Base-by-base conservation (phyloP, 2,329 filamentous ascomycete species). In the Tolypocladium inflatum region DNA sequence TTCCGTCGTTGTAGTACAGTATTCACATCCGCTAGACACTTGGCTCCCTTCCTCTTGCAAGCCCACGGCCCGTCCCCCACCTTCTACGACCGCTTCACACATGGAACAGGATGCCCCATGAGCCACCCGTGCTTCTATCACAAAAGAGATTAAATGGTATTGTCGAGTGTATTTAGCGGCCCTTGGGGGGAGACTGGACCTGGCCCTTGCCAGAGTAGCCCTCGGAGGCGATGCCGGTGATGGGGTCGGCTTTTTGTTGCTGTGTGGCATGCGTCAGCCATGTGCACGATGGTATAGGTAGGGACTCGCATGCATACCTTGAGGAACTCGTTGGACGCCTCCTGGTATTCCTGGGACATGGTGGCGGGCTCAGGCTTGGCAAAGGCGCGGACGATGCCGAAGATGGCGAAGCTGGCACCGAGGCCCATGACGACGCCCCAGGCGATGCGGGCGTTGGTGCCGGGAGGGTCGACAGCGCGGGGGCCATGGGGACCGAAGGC, bases 301-400 rank as follows among this genome's bases (percentile, higher is more conserved):
- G 30, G 4, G 5, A 35, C 9, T 37, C 4, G 48, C 19, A 37
- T 35, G 60, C 64, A 54, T 79, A 96, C 93, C 84, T 86, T 92
- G 75, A 97, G 82, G 76, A 89, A 94, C 80, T 97, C 94, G 78
- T 99, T 96, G 66, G 87, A 83, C 67, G 88, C 88, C 81, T 97
- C 91, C 80, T 99, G 91, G 85, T 89, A 97, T 78, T 99, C 94
- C 82, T 90, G 89, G 79, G 81, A 93, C 92, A 99, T 96, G 70
- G 93, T 96, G 74, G 81, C 80, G 65, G 94, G 94, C 63, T 83
- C 70, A 60, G 84, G 83, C 72, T 84, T 82, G 69, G 89, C 91
- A 73, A 90, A 87, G 65, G 82, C 65, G 69, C 92, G 89, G 73
- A 89, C 83, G 68, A 75, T 62, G 68, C 79, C 79, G 80, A 97